Base-by-base conservation (phyloP, 2,329 filamentous ascomycete genomes). In the Pleomassaria siparia region DNA sequence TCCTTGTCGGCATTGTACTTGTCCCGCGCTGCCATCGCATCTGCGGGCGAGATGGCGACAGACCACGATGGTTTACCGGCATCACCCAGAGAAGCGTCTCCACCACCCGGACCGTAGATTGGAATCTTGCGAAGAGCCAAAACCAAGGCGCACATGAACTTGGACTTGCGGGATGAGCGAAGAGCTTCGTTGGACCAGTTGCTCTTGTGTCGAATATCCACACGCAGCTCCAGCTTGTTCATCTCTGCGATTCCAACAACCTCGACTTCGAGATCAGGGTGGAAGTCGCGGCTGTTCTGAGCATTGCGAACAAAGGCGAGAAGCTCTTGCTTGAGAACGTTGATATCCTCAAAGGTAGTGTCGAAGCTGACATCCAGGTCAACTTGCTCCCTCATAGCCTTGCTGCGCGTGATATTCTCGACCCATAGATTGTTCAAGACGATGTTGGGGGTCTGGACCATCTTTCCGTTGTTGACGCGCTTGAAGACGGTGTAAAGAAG, bases 111-210 rank as follows among this genome's bases (percentile, higher is more conserved):
- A 16, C 77, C 84, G 59, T 89, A 81, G 64, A 99, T 92, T 9
- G 91, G 92, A 15, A 99, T 80, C 74, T 87, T 91, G 72, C 90
- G 88, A 49, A 96, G 76, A 3, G 92, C 91, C 8, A 91, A 73
- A 4, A 94, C 86, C 49, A 99, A 77, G 0, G 94, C 94, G 66
- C 91, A 96, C 85, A 97, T 95, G 75, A 99, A 97, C 73, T 96
- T 97, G 69, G 88, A 95, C 51, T 92, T 85, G 43, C 91, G 85
- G 6, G 87, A 81, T 15, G 86, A 86, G 32, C 91, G 87, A 32
- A 96, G 80, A 1, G 82, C 80, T 58, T 96, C 92, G 71, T 96
- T 79, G 24, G 74, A 70, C 74, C 76, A 79, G 55, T 79, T 79
- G 59, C 70, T 73, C 70, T 97, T 97, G 79, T 97, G 91, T 64